These are phyloP conservation scores for Apiospora sp. DNA, from an alignment of 2,329 filamentous ascomycete genomes.

Conservation along the genomic window DNA sequence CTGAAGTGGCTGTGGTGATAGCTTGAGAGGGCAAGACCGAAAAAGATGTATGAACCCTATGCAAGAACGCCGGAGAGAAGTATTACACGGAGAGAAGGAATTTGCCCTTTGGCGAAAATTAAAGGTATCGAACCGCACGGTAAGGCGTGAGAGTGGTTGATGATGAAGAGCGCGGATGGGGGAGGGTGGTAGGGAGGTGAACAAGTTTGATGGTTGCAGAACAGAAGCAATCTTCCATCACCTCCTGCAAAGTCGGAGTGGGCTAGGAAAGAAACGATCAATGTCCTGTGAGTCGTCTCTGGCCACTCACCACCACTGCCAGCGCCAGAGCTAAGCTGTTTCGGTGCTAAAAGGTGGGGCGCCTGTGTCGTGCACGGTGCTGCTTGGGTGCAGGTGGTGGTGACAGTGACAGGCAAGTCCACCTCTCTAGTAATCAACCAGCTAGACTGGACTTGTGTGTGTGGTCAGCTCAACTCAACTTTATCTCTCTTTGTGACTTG, in stretches of 20 bases:
- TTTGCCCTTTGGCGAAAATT: background rate
- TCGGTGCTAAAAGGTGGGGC: background rate
- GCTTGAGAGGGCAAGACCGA: background rate
- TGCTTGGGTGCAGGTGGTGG: background rate
- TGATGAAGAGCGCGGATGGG: constrained; percentile 1
- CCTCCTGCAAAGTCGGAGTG: constrained; percentile 21
- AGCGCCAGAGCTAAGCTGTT: background rate
- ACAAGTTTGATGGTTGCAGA: constrained; percentile 20
- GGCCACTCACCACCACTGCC: constrained; percentile 7
- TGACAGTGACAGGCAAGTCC: background rate
- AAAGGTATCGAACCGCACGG: background rate
- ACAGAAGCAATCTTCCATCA: constrained; percentile 22
- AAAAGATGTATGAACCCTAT: constrained; percentile 14
- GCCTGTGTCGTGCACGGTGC: background rate
- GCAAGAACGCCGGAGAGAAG: constrained; percentile 10
- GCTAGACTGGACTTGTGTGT: constrained; percentile 1
- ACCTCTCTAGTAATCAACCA: background rate
- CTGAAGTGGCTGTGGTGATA: background rate
- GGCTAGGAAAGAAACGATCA: constrained; percentile 19
- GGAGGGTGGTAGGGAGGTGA: constrained; percentile 9
- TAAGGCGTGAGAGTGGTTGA: background rate
- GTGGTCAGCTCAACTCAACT: constrained; percentile 17
- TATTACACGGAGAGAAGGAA: constrained; percentile 16
- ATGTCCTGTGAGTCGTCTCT: constrained; percentile 15
- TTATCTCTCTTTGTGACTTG: constrained; percentile 7